phyloP scores from a whole-genome alignment of 179 eudicot genomes.

The Camellia oleifera region DNA sequence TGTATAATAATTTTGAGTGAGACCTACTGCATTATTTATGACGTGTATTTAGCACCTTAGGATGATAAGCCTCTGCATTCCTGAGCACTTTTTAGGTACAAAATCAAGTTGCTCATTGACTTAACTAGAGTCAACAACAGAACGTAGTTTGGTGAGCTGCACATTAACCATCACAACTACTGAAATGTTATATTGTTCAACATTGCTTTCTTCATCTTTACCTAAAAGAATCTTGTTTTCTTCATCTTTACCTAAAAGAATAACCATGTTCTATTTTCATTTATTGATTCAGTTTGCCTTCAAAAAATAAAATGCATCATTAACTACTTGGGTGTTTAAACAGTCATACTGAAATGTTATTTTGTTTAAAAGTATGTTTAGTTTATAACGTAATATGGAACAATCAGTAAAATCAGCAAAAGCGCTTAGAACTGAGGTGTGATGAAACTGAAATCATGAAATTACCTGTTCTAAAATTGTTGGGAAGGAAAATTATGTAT shows the following conservation, averaged over 20 bases:
- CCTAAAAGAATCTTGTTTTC: too few species aligned
- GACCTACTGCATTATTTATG: not conserved
- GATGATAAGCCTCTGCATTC: not conserved
- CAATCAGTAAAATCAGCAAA: not conserved
- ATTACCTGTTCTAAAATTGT: not conserved
- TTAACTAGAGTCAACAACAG: not conserved
- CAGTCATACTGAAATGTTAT: not conserved
- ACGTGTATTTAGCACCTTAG: not conserved
- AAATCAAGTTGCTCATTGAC: not conserved
- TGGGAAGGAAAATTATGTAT: not conserved
- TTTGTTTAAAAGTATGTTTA: not conserved
- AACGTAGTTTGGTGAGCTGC: too few species aligned
- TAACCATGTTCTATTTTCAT: too few species aligned
- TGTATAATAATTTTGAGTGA: not conserved
- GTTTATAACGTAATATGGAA: not conserved
- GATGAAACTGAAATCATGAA: not conserved
- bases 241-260: too few species aligned
- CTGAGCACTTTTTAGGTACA: not conserved
- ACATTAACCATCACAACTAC: too few species aligned
- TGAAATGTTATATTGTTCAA: too few species aligned
- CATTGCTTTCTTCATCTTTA: too few species aligned
- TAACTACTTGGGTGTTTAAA: not conserved
- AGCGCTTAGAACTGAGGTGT: conserved; percentile 3
- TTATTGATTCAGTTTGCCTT: not conserved
- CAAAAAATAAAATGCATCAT: not conserved